A percentile compares a stretch with the other conserved stretches of the same genome.
Evolutionary conservation across 2,329 filamentous ascomycete genomes (phyloP).

Genomic region (Helotiales sp.): DNA sequence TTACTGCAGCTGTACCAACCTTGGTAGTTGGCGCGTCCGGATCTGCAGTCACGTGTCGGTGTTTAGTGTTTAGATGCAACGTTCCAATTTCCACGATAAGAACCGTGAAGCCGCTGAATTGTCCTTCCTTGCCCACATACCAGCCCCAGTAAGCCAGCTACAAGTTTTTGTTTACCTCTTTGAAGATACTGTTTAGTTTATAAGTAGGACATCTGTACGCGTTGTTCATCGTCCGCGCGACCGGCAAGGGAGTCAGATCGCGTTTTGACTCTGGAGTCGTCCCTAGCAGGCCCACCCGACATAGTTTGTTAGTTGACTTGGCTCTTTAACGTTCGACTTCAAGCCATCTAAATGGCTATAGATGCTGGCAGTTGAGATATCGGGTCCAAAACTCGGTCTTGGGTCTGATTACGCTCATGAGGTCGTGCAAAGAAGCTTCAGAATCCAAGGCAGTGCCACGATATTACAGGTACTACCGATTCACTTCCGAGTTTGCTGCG

Average conservation of each 20-base stretch:
- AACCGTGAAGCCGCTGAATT: neutral
- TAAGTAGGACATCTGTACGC: too few species aligned
- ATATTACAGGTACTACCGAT: neutral
- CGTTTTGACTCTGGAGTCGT: too few species aligned
- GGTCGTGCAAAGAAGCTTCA: conserved; percentile 14
- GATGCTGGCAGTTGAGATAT: neutral
- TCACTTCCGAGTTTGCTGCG: neutral
- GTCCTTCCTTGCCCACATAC: neutral
- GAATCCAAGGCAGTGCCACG: neutral
- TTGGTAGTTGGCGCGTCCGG: too few species aligned
- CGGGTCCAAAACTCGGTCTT: neutral
- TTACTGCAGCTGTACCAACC: conserved; percentile 17
- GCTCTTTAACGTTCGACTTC: neutral
- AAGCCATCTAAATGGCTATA: neutral
- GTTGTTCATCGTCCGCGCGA: too few species aligned
- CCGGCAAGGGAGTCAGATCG: too few species aligned
- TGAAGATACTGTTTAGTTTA: too few species aligned
- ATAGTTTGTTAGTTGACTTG: neutral
- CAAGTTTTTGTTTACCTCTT: neutral
- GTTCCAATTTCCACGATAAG: conserved; percentile 20
- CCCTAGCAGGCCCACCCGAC: too few species aligned
- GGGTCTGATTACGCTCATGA: neutral
- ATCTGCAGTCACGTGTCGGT: conserved; percentile 16
- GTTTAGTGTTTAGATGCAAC: conserved; percentile 7
- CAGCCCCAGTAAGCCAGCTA: neutral